phyloP scores from a whole-genome alignment of 2,329 filamentous ascomycete species.

The Mycosphaerella sp. region DNA sequence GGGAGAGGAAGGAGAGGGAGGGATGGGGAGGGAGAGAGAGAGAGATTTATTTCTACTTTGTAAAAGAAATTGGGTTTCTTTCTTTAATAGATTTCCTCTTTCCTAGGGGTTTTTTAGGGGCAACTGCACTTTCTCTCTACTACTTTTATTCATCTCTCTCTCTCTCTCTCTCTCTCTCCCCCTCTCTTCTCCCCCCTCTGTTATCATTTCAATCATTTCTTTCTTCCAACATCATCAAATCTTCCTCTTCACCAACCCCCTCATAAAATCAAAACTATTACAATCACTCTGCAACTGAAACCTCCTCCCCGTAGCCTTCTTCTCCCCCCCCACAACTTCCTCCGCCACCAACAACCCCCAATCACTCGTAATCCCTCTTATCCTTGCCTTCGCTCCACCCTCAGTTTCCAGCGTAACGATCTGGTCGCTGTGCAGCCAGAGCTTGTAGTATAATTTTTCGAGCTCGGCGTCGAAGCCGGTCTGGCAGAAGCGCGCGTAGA shows the following conservation, averaged over 20 bases:
- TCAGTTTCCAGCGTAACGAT: constrained; percentile 72
- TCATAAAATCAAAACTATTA: constrained; percentile 98
- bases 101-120: too few relatives aligned
- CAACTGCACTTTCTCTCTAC: too few relatives aligned
- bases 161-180: too few relatives aligned
- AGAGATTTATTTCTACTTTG: too few relatives aligned
- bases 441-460: constrained; percentile 68
- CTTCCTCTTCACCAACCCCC: constrained; percentile 77
- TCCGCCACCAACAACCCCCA: constrained; percentile 83
- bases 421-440: constrained; percentile 74
- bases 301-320: constrained; percentile 66
- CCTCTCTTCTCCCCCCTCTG: too few relatives aligned
- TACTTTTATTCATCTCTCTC: too few relatives aligned
- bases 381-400: constrained; percentile 65
- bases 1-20: too few relatives aligned
- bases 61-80: too few relatives aligned
- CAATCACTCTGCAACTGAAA: constrained; percentile 91
- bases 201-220: not conserved
- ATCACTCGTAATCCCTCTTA: constrained; percentile 84
- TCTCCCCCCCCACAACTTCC: constrained; percentile 63
- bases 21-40: too few relatives aligned
- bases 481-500: constrained; percentile 69
- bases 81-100: too few relatives aligned
- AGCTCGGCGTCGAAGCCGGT: constrained; percentile 68
- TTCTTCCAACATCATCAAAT: constrained; percentile 38